Percentiles rank a stretch among this genome's conserved stretches.
These are phyloP conservation scores for Apophysomyces variabilis DNA, from an alignment of 371 early-diverging fungal genomes.

Conservation along the genomic window DNA sequence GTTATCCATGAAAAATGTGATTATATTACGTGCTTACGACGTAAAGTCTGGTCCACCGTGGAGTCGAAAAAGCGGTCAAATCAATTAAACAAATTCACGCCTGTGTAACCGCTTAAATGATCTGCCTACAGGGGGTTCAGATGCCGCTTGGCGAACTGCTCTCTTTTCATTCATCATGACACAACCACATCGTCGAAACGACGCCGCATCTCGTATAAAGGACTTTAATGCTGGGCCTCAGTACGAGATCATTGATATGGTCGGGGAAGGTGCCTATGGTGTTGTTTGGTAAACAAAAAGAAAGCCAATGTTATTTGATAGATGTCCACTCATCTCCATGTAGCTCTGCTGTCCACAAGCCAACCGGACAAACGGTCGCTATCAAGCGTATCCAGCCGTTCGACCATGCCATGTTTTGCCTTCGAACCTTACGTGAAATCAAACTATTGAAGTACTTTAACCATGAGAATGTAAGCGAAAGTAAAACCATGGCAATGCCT, in stretches of 20 bases:
- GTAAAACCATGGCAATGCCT: constrained; percentile 6
- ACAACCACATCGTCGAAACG: constrained; percentile 23
- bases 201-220: constrained; percentile 24
- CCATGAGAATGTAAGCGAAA: constrained; percentile 72
- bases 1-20: too few species aligned
- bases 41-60: too few species aligned
- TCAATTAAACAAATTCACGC: background rate
- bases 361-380: constrained; percentile 90
- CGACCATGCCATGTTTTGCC: constrained; percentile 88
- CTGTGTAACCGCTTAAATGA: constrained; percentile 3
- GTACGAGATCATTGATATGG: constrained; percentile 39
- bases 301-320: constrained; percentile 70
- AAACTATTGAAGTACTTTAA: constrained; percentile 89
- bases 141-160: background rate
- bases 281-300: constrained; percentile 57
- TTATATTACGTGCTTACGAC: too few species aligned
- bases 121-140: constrained; percentile 1
- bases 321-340: constrained; percentile 10
- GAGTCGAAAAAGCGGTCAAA: too few species aligned
- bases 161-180: constrained; percentile 10
- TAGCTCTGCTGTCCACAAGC: constrained; percentile 83
- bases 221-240: constrained; percentile 35
- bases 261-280: constrained; percentile 72
- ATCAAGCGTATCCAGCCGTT: constrained; percentile 92
- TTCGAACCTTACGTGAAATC: constrained; percentile 87